Evolutionary conservation across 148 eudicot species (phyloP).

Genomic region (Camellia lanceoleosa): DNA sequence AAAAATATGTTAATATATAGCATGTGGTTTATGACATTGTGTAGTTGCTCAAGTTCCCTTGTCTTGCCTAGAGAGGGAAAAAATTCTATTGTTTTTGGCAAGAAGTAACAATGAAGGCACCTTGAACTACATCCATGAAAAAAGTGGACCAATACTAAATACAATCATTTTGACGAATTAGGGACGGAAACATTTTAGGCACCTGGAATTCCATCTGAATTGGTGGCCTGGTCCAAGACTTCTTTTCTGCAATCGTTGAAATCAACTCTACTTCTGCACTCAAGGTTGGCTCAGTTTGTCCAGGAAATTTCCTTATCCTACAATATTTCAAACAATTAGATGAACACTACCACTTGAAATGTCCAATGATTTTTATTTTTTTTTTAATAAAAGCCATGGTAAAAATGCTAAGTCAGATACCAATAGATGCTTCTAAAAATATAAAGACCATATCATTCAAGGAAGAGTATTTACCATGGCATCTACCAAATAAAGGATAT

Average conservation of each 20-base stretch:
- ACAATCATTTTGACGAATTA: neutral
- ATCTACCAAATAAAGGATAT: neutral
- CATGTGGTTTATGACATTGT: neutral
- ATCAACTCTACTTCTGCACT: slow-evolving; percentile 98
- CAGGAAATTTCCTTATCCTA: slow-evolving; percentile 97
- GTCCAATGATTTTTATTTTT: neutral
- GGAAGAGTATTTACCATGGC: neutral
- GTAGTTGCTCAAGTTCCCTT: neutral
- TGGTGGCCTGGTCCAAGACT: slow-evolving; percentile 93
- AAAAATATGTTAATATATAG: neutral
- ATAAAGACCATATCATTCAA: neutral
- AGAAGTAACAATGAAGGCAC: neutral
- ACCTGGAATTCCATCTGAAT: slow-evolving; percentile 99
- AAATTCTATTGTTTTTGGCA: neutral
- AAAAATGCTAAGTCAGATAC: neutral
- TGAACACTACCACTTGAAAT: slow-evolving; percentile 1
- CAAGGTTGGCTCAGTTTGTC: slow-evolving; percentile 95
- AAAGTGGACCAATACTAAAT: neutral
- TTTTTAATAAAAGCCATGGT: neutral
- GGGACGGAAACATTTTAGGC: slow-evolving; percentile 6
- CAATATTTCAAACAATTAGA: slow-evolving; percentile 9
- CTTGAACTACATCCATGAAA: neutral
- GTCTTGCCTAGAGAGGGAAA: neutral
- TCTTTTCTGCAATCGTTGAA: slow-evolving; percentile 93
- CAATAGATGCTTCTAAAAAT: neutral